phyloP scores from a whole-genome alignment of 2,329 filamentous ascomycete genomes.

The Arthrobotrys conoides region DNA sequence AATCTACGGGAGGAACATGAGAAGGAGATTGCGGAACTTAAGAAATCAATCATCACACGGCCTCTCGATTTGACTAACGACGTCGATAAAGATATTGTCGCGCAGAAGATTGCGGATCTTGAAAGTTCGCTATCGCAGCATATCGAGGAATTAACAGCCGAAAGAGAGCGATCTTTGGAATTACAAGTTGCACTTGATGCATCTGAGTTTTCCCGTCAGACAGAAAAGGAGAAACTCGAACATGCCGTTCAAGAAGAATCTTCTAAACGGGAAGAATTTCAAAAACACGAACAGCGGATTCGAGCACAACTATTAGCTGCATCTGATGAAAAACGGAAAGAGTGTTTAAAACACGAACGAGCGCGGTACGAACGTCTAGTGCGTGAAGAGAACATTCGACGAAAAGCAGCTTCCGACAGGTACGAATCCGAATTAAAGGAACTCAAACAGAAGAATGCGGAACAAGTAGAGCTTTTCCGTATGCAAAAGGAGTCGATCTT shows the following conservation, averaged over 20 bases:
- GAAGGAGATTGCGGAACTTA: conserved; percentile 51
- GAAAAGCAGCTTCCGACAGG: conserved; percentile 56
- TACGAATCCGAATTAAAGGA: conserved; percentile 58
- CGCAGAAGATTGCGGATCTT: conserved; percentile 53
- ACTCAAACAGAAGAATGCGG: conserved; percentile 54
- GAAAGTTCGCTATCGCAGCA: conserved; percentile 52
- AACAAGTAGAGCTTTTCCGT: conserved; percentile 57
- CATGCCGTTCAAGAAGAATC: conserved; percentile 49
- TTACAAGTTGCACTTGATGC: conserved; percentile 58
- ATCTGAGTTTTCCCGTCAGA: conserved; percentile 57
- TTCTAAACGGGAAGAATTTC: conserved; percentile 55
- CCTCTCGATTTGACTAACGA: conserved; percentile 51
- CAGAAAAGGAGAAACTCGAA: conserved; percentile 57
- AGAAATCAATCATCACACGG: conserved; percentile 52
- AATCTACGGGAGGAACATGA: conserved; percentile 47
- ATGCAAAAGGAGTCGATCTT: conserved; percentile 60
- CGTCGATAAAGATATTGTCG: conserved; percentile 56
- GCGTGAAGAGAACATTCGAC: conserved; percentile 55
- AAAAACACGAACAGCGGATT: conserved; percentile 59
- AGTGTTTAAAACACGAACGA: conserved; percentile 56
- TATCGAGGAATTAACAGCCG: conserved; percentile 46
- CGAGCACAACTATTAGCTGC: conserved; percentile 53
- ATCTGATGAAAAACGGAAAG: conserved; percentile 57
- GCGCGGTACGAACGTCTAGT: conserved; percentile 55
- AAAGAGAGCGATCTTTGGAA: conserved; percentile 55